Percentiles rank a stretch among this genome's conserved stretches.
phyloP scores from a whole-genome alignment of 2,329 filamentous ascomycete genomes.

The Exophiala dermatitidis region DNA sequence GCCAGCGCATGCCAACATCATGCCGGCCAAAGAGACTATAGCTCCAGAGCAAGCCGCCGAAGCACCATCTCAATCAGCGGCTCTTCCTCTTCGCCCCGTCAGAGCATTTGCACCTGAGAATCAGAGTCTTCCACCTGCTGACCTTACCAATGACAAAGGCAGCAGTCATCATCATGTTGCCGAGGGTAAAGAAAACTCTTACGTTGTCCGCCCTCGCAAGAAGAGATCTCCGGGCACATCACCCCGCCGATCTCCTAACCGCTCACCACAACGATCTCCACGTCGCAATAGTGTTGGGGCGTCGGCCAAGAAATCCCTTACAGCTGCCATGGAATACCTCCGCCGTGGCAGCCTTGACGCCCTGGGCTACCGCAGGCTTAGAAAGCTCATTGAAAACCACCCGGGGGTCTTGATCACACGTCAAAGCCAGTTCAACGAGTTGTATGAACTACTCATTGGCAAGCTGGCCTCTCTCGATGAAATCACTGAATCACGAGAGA shows the following conservation, averaged over 20 bases:
- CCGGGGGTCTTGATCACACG: conserved; percentile 21
- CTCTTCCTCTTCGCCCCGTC: conserved; percentile 7
- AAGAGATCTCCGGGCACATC: conserved; percentile 13
- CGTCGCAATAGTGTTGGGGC: conserved; percentile 13
- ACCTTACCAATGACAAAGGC: neutral
- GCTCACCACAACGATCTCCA: conserved; percentile 12
- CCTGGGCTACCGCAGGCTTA: conserved; percentile 22
- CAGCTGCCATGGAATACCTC: conserved; percentile 17
- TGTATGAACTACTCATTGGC: conserved; percentile 19
- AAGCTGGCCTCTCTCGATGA: conserved; percentile 17
- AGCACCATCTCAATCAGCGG: neutral
- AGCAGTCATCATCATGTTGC: conserved; percentile 6
- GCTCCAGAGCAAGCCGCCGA: neutral
- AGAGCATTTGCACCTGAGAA: conserved; percentile 4
- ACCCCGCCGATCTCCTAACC: conserved; percentile 7
- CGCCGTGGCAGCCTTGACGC: conserved; percentile 19
- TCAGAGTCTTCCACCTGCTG: conserved; percentile 1
- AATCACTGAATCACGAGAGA: conserved; percentile 14
- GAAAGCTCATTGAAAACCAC: conserved; percentile 19
- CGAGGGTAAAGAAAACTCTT: conserved; percentile 24
- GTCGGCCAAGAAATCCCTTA: conserved; percentile 17
- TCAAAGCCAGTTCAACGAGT: conserved; percentile 19
- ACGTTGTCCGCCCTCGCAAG: conserved; percentile 9
- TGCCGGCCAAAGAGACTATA: conserved; percentile 3
- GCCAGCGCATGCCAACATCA: conserved; percentile 5